phyloP scores from a whole-genome alignment of 495 filamentous ascomycete genomes.

The Ramalina peruviana region DNA sequence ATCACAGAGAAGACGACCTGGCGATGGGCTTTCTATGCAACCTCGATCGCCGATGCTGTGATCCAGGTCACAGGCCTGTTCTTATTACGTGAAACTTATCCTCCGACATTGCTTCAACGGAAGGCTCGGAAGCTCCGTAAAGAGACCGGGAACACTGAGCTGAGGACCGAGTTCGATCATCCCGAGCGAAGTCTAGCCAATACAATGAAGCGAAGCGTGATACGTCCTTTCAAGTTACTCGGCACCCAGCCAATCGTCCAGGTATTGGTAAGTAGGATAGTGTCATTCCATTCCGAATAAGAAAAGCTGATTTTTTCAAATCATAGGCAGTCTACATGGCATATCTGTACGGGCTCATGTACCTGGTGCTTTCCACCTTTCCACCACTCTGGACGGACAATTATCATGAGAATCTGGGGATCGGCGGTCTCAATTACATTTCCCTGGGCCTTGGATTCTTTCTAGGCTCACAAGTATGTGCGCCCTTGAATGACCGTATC shows the following conservation, averaged over 20 bases:
- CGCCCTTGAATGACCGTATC: slow-evolving; percentile 49
- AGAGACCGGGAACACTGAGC: slow-evolving; percentile 46
- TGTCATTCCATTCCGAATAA: too few species aligned
- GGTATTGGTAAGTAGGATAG: slow-evolving; percentile 20
- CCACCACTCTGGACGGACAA: slow-evolving; percentile 44
- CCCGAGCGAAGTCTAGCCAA: slow-evolving; percentile 30
- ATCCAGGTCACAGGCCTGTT: slow-evolving; percentile 53
- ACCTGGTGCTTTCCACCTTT: slow-evolving; percentile 58
- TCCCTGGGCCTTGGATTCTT: slow-evolving; percentile 58
- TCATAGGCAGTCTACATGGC: slow-evolving; percentile 41
- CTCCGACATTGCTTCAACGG: slow-evolving; percentile 42
- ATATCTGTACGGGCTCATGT: slow-evolving; percentile 60
- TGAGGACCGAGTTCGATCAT: slow-evolving; percentile 51
- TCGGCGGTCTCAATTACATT: slow-evolving; percentile 56
- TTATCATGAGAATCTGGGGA: slow-evolving; percentile 47
- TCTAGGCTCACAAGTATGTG: slow-evolving; percentile 47
- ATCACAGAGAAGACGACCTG: slow-evolving; percentile 55
- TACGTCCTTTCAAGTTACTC: slow-evolving; percentile 44
- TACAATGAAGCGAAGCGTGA: slow-evolving; percentile 30
- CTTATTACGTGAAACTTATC: slow-evolving; percentile 58
- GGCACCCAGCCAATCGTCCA: slow-evolving; percentile 47
- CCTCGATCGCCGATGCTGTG: slow-evolving; percentile 45
- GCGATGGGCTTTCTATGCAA: slow-evolving; percentile 57
- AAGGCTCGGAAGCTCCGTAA: slow-evolving; percentile 44
- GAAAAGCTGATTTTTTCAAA: too few species aligned